A percentile compares a stretch with the other conserved stretches of the same genome.
phyloP scores from a whole-genome alignment of 2,329 filamentous ascomycete species.

The Colletotrichum noveboracense region DNA sequence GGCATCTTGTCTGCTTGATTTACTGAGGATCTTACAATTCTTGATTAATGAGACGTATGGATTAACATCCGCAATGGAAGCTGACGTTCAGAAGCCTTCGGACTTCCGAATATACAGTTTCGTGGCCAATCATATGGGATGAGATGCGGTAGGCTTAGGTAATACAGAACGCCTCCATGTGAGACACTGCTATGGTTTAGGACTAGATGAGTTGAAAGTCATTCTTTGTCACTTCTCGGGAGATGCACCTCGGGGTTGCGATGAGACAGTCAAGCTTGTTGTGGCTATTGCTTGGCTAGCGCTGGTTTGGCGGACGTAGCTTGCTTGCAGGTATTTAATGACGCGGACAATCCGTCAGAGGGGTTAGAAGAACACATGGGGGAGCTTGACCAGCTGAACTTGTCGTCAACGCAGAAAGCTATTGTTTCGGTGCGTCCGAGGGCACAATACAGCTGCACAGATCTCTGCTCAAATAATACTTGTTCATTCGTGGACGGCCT shows the following conservation, averaged over 20 bases:
- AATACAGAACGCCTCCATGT: not conserved
- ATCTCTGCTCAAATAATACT: not conserved
- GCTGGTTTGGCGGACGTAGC: not conserved
- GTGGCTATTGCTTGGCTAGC: not conserved
- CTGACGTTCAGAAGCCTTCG: not conserved
- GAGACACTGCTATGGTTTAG: not conserved
- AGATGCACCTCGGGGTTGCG: not conserved
- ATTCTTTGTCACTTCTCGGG: not conserved
- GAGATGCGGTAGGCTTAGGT: not conserved
- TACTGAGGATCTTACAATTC: not conserved
- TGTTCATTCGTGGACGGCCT: not conserved
- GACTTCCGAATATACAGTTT: not conserved
- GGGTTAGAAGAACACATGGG: not conserved
- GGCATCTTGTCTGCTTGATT: constrained; percentile 29
- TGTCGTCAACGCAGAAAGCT: not conserved
- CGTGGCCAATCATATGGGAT: not conserved
- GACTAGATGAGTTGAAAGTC: not conserved
- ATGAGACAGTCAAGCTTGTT: not conserved
- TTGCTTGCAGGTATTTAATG: not conserved
- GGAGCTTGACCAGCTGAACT: not conserved
- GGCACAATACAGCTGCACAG: not conserved
- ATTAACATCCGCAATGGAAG: not conserved
- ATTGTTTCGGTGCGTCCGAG: not conserved
- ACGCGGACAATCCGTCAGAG: not conserved
- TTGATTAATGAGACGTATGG: not conserved